Evolutionary conservation across 2,329 filamentous ascomycete species (phyloP).

Genomic region (Penicillium polonicum): DNA sequence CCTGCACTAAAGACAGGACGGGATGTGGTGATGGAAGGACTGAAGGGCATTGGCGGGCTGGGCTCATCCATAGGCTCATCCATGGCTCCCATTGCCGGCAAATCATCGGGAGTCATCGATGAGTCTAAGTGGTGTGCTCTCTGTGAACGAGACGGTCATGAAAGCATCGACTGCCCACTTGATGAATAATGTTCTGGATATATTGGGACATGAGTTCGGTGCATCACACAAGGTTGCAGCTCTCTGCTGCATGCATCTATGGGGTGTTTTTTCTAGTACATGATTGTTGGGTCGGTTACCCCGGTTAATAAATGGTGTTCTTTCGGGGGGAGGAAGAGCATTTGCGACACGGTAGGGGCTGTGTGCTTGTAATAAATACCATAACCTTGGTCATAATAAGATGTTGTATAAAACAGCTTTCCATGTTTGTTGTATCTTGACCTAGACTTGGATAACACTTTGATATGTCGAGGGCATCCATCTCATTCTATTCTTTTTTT

Average conservation of each 20-base stretch:
- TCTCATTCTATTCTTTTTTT: no score
- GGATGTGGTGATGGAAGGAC: slow-evolving; percentile 43
- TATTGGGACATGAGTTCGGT: background rate
- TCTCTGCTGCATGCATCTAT: slow-evolving; percentile 3
- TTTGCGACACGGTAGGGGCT: background rate
- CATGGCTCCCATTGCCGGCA: slow-evolving; percentile 68
- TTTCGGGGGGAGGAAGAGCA: background rate
- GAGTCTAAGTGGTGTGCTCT: slow-evolving; percentile 93
- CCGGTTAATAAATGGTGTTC: slow-evolving; percentile 6
- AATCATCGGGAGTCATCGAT: slow-evolving; percentile 75
- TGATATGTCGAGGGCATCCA: background rate
- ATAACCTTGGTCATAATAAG: background rate
- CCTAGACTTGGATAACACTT: background rate
- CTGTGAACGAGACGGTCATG: slow-evolving; percentile 93
- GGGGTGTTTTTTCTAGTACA: slow-evolving; percentile 24
- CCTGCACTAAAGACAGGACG: slow-evolving; percentile 41
- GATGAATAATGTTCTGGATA: slow-evolving; percentile 59
- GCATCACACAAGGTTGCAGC: slow-evolving; percentile 12
- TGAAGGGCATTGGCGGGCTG: slow-evolving; percentile 43
- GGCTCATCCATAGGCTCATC: slow-evolving; percentile 48
- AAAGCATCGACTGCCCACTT: slow-evolving; percentile 92
- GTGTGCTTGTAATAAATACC: slow-evolving; percentile 3
- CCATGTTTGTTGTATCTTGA: background rate
- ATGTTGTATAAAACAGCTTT: background rate
- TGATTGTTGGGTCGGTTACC: slow-evolving; percentile 19